Evolutionary conservation across 2,329 filamentous ascomycete genomes (phyloP).

Genomic region (Aspergillus melleus): DNA sequence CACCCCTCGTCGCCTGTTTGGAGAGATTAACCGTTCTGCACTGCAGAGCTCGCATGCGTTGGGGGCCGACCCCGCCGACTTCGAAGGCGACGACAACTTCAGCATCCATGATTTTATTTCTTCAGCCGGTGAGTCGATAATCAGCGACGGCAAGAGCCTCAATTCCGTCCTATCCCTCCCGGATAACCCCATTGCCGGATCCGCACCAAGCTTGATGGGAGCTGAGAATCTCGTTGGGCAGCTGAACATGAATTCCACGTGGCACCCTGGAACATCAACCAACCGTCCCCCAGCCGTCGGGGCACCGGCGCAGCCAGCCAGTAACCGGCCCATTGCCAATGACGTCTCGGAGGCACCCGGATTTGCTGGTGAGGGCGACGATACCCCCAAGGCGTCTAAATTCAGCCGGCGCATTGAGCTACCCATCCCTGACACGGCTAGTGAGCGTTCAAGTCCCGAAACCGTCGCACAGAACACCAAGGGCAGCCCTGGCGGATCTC

Average conservation of each 20-base stretch:
- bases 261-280: constrained; percentile 34
- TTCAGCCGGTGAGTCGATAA: constrained; percentile 41
- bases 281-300: constrained; percentile 31
- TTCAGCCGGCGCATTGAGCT: constrained; percentile 41
- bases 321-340: constrained; percentile 12
- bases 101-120: constrained; percentile 42
- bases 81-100: constrained; percentile 34
- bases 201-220: constrained; percentile 49
- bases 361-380: constrained; percentile 21
- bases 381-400: constrained; percentile 33
- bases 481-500: constrained; percentile 4
- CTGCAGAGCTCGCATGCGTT: constrained; percentile 55
- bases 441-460: constrained; percentile 31
- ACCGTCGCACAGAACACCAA: constrained; percentile 15
- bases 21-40: constrained; percentile 59
- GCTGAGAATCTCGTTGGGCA: constrained; percentile 49
- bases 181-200: constrained; percentile 34
- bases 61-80: constrained; percentile 30
- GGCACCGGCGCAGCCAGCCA: constrained; percentile 35
- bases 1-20: constrained; percentile 55
- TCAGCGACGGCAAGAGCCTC: constrained; percentile 36
- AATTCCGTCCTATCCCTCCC: constrained; percentile 41
- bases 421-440: constrained; percentile 39
- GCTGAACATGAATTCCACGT: constrained; percentile 48
- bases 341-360: background rate